Percentiles rank a stretch among this genome's conserved stretches.
Conservation (phyloP, 352 stramenopile species). For the Blastocystis sp. region DNA sequence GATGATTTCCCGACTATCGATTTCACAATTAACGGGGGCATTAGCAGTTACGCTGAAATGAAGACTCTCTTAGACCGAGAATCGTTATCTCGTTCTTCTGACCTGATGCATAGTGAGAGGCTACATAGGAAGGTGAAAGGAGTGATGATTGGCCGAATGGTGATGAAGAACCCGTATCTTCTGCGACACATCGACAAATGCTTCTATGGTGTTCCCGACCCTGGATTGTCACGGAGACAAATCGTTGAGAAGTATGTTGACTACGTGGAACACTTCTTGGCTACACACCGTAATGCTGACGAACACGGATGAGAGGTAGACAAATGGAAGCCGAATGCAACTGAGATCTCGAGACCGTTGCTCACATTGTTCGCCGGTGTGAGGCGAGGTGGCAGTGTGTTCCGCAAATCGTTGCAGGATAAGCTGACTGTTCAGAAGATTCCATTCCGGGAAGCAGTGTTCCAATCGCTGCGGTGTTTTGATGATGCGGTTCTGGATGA, state of each 20-base stretch:
- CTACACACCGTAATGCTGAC: not conserved
- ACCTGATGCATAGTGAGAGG: not conserved
- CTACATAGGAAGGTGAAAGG: not conserved
- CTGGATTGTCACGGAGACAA: not conserved
- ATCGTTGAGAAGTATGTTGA: conserved; percentile 4
- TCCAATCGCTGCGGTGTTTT: conserved; percentile 38
- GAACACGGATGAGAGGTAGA: not conserved
- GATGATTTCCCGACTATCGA: conserved; percentile 29
- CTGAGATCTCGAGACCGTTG: not conserved
- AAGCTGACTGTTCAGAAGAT: conserved; percentile 14
- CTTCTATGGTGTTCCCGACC: not conserved
- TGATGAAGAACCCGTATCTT: conserved; percentile 17
- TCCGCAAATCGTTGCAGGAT: conserved; percentile 1
- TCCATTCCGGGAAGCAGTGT: conserved; percentile 23
- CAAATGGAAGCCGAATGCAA: conserved; percentile 1
- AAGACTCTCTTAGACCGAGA: not conserved
- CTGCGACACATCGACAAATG: conserved; percentile 1
- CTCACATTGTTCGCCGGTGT: not conserved
- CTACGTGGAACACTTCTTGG: not conserved
- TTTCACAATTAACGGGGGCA: conserved; percentile 16
- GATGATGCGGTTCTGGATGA: conserved; percentile 10
- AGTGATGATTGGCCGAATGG: conserved; percentile 24
- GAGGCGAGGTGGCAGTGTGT: not conserved
- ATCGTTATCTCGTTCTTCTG: not conserved
- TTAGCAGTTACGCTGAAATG: not conserved